phyloP scores from a whole-genome alignment of 73 alveolate genomes.

The Effrenium voratum region DNA sequence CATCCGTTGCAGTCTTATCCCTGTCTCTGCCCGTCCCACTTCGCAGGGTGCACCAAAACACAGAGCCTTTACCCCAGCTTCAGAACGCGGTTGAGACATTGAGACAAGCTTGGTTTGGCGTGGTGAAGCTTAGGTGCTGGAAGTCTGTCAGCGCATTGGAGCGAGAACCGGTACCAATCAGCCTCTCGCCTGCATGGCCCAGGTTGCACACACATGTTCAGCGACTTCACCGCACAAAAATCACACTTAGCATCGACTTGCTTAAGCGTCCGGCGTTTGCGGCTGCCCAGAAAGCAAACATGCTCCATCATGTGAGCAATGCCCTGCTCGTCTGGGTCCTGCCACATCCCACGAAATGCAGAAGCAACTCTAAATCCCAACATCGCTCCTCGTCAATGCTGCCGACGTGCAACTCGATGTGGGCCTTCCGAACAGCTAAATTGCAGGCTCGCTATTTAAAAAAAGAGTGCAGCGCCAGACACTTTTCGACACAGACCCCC shows the following conservation, averaged over 20 bases:
- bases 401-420: slow-evolving; percentile 89
- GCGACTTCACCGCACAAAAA: neutral
- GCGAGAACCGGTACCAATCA: slow-evolving; percentile 88
- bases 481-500: neutral
- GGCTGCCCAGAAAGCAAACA: slow-evolving; percentile 92
- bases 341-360: neutral
- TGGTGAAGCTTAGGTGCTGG: slow-evolving; percentile 27
- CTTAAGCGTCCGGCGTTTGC: slow-evolving; percentile 24
- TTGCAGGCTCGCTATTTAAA: neutral
- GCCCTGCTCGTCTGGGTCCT: slow-evolving; percentile 94
- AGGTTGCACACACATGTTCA: neutral
- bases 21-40: neutral
- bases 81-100: too few species aligned
- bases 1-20: neutral
- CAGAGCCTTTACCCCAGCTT: neutral
- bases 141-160: slow-evolving; percentile 92
- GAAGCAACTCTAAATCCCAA: neutral
- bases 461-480: neutral
- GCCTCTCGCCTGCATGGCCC: slow-evolving; percentile 17
- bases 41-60: neutral
- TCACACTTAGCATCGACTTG: neutral
- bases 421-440: slow-evolving; percentile 12
- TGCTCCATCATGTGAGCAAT: slow-evolving; percentile 94
- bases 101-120: neutral
- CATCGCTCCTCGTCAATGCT: slow-evolving; percentile 67